Evolutionary conservation across 139 green algal species (phyloP).

Genomic region (Picochlorum sp.): DNA sequence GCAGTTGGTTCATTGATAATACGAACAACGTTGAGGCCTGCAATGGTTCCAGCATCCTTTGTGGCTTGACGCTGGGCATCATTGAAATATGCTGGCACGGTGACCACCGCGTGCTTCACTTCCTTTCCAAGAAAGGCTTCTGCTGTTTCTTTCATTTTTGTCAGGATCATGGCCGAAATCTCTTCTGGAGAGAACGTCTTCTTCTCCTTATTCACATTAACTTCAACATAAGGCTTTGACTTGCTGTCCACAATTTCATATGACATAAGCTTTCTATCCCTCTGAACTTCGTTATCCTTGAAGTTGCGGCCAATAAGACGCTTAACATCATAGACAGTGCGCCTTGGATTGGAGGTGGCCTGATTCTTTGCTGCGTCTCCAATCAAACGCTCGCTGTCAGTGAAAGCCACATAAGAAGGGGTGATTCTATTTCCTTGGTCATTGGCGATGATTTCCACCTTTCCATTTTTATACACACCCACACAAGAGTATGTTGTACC

Average conservation of each 20-base stretch:
- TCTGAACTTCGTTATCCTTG: constrained; percentile 89
- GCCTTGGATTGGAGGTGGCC: constrained; percentile 82
- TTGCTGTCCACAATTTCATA: constrained; percentile 91
- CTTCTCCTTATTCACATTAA: constrained; percentile 39
- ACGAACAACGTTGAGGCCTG: constrained; percentile 81
- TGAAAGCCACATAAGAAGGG: constrained; percentile 98
- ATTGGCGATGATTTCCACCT: constrained; percentile 98
- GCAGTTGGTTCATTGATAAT: constrained; percentile 99
- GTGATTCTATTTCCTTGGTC: constrained; percentile 98
- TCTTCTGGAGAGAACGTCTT: constrained; percentile 83
- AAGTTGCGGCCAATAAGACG: constrained; percentile 95
- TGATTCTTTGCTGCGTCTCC: constrained; percentile 98
- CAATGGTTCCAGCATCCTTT: constrained; percentile 71
- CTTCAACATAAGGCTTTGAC: constrained; percentile 88
- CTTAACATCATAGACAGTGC: constrained; percentile 98
- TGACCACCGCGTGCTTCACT: constrained; percentile 80
- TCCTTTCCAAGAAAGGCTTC: constrained; percentile 61
- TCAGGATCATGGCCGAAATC: constrained; percentile 94
- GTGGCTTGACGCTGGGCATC: constrained; percentile 95
- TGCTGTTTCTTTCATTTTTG: constrained; percentile 85
- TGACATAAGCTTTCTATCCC: constrained; percentile 91
- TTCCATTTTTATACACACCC: constrained; percentile 96
- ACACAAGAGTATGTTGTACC: constrained; percentile 98
- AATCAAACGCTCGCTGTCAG: constrained; percentile 98
- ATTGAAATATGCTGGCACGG: constrained; percentile 98